Conservation (phyloP, 441 rosid species). For the Eutrema salsugineum region DNA sequence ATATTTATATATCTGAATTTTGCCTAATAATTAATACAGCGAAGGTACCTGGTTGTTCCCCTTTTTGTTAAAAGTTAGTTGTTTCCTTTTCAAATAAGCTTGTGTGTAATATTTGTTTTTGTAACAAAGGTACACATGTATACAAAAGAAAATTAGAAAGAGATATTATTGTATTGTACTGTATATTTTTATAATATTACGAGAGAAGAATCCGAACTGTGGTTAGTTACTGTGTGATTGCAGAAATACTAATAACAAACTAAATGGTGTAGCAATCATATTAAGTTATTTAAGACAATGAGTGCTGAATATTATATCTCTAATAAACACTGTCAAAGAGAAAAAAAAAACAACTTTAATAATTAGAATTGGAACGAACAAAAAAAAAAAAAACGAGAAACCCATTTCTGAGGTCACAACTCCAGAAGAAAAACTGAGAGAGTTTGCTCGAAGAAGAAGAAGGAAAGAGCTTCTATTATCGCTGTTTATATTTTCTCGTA, state of each 20-base stretch:
- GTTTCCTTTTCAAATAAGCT: conserved; percentile 1
- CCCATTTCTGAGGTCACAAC: conserved; percentile 34
- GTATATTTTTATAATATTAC: neutral
- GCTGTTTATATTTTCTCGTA: neutral
- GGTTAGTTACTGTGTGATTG: neutral
- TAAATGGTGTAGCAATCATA: too few species aligned
- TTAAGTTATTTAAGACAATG: conserved; percentile 12
- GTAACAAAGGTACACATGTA: neutral
- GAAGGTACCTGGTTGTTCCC: neutral
- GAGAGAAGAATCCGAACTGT: neutral
- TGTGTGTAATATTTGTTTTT: neutral
- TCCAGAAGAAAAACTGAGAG: conserved; percentile 22
- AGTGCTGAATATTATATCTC: conserved; percentile 8
- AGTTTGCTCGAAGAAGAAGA: conserved; percentile 23
- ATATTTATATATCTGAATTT: neutral
- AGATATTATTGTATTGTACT: neutral
- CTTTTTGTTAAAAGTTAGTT: too few species aligned
- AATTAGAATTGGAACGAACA: conserved; percentile 8
- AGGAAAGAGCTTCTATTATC: neutral
- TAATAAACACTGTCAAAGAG: conserved; percentile 18
- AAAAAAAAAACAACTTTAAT: conserved; percentile 23
- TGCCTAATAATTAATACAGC: neutral
- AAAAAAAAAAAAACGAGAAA: conserved; percentile 8
- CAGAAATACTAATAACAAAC: too few species aligned
- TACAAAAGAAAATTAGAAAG: neutral